A percentile compares a stretch with the other conserved stretches of the same genome.
Evolutionary conservation across 106 monocot species (phyloP).

Genomic region (Dendrobium officinale): DNA sequence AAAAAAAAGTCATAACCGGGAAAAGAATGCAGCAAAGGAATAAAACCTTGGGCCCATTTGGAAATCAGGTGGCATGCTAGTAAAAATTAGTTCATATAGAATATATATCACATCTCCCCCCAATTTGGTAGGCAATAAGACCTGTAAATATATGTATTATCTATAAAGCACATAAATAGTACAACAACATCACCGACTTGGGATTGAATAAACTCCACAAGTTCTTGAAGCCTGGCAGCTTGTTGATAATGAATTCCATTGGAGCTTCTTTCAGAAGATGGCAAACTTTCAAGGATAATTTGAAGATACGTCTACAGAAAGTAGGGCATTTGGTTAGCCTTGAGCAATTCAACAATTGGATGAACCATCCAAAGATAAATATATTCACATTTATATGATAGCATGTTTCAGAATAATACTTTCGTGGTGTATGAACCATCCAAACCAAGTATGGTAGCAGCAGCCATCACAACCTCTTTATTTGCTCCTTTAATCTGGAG

Average conservation of each 20-base stretch:
- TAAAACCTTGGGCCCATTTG: background rate
- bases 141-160: background rate
- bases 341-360: background rate
- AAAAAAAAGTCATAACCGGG: background rate
- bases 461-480: conserved; percentile 70
- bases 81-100: background rate
- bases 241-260: conserved; percentile 79
- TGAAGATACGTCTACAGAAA: conserved; percentile 81
- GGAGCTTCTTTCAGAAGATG: conserved; percentile 52
- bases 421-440: conserved; percentile 98
- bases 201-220: conserved; percentile 83
- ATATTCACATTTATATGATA: background rate
- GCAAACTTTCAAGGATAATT: conserved; percentile 83
- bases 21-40: background rate
- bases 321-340: background rate
- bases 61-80: background rate
- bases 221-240: conserved; percentile 78
- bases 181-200: conserved; percentile 40
- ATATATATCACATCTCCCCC: background rate
- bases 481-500: conserved; percentile 95
- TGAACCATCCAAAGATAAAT: background rate
- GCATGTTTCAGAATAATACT: conserved; percentile 28
- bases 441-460: conserved; percentile 69
- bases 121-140: background rate
- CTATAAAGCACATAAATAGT: background rate